Evolutionary conservation across 768 basidiomycete genomes (phyloP), one percentile per base, ranked within the genome.

Genomic region (Boletus pseudo-olivaceus): DNA sequence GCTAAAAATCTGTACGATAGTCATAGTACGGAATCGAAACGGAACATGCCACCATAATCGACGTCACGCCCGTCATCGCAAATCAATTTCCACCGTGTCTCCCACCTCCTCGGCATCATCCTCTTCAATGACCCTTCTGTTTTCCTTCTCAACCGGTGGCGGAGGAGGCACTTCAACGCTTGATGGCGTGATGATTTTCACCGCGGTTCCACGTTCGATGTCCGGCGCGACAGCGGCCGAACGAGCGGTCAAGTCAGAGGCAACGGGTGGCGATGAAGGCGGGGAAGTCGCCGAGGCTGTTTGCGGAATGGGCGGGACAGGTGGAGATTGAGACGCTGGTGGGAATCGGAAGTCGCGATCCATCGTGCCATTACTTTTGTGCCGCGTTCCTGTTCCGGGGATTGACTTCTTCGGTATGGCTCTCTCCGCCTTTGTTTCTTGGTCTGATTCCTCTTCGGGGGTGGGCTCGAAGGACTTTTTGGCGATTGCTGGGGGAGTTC

Each of bases 141-240:
- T 73, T 67, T 90, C 87, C 71, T 92, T 90, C 66, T 88, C 85
- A 14, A 88, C 78, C 1, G 87, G 87, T 26, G 89, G 88, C 4
- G 90, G 90, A 0, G 89, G 84, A 4, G 88, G 89, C 7, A 91
- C 85, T 64, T 91, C 88, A 12, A 88, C 85, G 49, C 75, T 83
- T 23, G 82, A 78, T 2, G 85, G 83, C 19, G 82, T 77, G 23
- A 85, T 73, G 4, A 84, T 71, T 26, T 58, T 67, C 6, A 71
- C 62, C 5, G 47, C 55, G 29, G 51, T 47, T 27, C 38, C 42
- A 52, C 47, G 53, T 41, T 62, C 61, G 7, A 35, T n/a, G 4
- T 59, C 51, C 11, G 45, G 41, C n/a, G 37, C 51, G 3, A 54
- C 37, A 14, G 47, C 35, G 2, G n/a, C 39, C 11, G 49, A 43